These are phyloP conservation scores for Apiospora saccharicola DNA, from an alignment of 2,329 filamentous ascomycete genomes.

Conservation along the genomic window DNA sequence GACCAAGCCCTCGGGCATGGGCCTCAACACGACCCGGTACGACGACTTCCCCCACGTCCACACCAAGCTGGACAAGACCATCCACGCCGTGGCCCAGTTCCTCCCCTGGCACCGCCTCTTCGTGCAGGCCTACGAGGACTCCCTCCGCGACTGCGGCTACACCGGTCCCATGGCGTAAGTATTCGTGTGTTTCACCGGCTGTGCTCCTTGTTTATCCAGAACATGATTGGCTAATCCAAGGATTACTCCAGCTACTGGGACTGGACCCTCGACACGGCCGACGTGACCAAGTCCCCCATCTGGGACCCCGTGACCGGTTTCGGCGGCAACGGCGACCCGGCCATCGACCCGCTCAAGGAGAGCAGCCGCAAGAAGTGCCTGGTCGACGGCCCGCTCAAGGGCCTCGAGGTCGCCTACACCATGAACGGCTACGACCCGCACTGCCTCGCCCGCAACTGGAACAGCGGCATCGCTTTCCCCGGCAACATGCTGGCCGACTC, in stretches of 20 bases:
- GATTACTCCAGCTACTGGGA: slow-evolving; percentile 16
- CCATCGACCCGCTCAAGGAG: background rate
- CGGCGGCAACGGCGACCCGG: slow-evolving; percentile 20
- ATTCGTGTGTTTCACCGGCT: background rate
- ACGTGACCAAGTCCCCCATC: background rate
- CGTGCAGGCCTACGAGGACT: slow-evolving; percentile 2
- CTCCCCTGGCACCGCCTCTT: slow-evolving; percentile 19
- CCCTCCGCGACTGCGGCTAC: slow-evolving; percentile 15
- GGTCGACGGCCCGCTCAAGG: slow-evolving; percentile 4
- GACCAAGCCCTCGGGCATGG: slow-evolving; percentile 14
- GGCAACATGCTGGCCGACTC: slow-evolving; percentile 5
- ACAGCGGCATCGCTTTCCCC: slow-evolving; percentile 23
- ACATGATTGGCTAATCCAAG: too few species aligned
- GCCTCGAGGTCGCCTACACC: background rate
- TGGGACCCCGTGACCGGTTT: slow-evolving; percentile 15
- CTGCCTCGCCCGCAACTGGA: slow-evolving; percentile 15
- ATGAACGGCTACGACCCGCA: background rate
- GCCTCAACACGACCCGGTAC: background rate
- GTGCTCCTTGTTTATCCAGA: background rate
- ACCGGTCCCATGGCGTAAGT: slow-evolving; percentile 10
- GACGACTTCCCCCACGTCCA: slow-evolving; percentile 22
- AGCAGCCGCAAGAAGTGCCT: slow-evolving; percentile 1
- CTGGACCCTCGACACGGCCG: slow-evolving; percentile 12
- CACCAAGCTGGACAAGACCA: background rate
- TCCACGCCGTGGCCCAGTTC: slow-evolving; percentile 14